A percentile compares a stretch with the other conserved stretches of the same genome.
phyloP scores from a whole-genome alignment of 805 yeast species.

The Wickerhamiella kurtzmanii region DNA sequence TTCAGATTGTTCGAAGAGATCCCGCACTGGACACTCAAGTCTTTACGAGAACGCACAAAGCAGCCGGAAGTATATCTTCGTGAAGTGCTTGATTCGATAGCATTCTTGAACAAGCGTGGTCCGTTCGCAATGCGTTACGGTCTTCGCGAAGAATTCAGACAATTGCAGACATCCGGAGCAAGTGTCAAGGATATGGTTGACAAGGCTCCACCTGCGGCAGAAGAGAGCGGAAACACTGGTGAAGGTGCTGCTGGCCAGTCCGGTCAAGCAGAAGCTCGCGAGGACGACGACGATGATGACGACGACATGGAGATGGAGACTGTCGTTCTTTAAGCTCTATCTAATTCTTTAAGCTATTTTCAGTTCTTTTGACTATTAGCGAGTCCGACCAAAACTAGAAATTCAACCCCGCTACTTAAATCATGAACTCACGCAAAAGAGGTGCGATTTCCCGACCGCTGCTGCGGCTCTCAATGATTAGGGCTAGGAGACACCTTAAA shows the following conservation, averaged over 20 bases:
- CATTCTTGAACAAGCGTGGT: constrained; percentile 80
- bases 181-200: constrained; percentile 20
- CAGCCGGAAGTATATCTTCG: constrained; percentile 87
- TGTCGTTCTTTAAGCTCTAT: constrained; percentile 11
- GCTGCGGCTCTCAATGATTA: no score
- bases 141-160: constrained; percentile 78
- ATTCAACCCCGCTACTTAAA: no score
- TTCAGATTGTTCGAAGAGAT: constrained; percentile 86
- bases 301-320: constrained; percentile 63
- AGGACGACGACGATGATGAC: constrained; percentile 54
- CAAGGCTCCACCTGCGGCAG: constrained; percentile 18
- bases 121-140: constrained; percentile 90
- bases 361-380: no score
- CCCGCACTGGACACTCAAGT: constrained; percentile 94
- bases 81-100: constrained; percentile 82
- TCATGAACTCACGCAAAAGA: no score
- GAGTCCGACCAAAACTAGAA: no score
- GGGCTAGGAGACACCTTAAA: no score
- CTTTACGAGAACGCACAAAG: constrained; percentile 80
- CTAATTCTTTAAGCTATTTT: no score
- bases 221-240: constrained; percentile 21
- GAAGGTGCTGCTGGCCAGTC: constrained; percentile 29
- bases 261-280: constrained; percentile 35
- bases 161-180: constrained; percentile 24
- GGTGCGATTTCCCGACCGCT: no score